Conservation (phyloP, 208 protist genomes). For the Wallacemonas rigidus region DNA sequence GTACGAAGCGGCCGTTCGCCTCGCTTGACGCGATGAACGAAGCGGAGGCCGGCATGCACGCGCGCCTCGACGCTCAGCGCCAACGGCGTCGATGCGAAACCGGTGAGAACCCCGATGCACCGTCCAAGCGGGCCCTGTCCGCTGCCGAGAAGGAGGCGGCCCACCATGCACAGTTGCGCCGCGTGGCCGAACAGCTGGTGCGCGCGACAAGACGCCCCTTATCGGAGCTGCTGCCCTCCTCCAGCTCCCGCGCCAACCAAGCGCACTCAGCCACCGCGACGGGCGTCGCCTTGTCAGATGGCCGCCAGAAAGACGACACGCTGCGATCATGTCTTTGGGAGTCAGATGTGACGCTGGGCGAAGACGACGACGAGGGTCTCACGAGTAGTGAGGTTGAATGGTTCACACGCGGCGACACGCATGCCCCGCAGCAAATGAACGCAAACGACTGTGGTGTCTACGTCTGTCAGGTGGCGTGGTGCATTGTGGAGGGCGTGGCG, state of each 20-base stretch:
- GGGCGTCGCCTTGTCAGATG: no score
- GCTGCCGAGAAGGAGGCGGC: background rate
- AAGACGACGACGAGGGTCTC: constrained; percentile 15
- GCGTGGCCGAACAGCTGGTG: background rate
- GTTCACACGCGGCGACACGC: constrained; percentile 42
- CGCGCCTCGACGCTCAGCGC: background rate
- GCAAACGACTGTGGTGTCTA: constrained; percentile 82
- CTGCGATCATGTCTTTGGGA: background rate
- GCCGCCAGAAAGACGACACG: no score
- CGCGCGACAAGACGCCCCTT: background rate
- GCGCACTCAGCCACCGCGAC: no score
- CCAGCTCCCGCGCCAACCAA: background rate
- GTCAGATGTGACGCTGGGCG: background rate
- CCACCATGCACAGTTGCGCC: background rate
- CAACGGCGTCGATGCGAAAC: background rate
- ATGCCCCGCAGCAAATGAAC: constrained; percentile 70
- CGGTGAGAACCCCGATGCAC: background rate
- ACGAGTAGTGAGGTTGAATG: constrained; percentile 26
- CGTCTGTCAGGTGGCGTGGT: constrained; percentile 82
- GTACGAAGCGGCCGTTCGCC: constrained; percentile 10
- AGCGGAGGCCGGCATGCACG: background rate
- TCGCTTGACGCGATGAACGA: background rate
- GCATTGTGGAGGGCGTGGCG: constrained; percentile 54
- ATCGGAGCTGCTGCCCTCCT: background rate
- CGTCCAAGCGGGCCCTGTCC: background rate